phyloP scores from a whole-genome alignment of 1,284 basidiomycete genomes.

The Laetiporus sulphureus region DNA sequence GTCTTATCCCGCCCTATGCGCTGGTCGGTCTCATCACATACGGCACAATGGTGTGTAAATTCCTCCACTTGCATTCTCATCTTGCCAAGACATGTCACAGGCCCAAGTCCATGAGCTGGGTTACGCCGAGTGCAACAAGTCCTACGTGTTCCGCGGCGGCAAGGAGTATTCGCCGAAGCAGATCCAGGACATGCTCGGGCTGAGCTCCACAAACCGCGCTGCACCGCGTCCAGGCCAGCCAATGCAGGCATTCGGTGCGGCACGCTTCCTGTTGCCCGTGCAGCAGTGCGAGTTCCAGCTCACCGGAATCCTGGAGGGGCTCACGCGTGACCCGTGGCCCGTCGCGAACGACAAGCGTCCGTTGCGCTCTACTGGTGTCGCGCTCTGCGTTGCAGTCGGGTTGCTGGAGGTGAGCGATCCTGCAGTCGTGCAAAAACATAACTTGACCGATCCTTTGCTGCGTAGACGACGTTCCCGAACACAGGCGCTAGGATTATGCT shows the following conservation, averaged over 20 bases:
- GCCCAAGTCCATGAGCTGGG: constrained; percentile 98
- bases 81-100: constrained; percentile 32
- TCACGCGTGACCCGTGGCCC: constrained; percentile 95
- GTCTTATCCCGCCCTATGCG: constrained; percentile 88
- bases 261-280: constrained; percentile 91
- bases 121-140: constrained; percentile 94
- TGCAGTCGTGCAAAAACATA: too few species aligned
- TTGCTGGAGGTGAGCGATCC: constrained; percentile 69
- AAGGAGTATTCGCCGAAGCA: constrained; percentile 98
- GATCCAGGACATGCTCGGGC: constrained; percentile 97
- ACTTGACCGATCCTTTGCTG: constrained; percentile 26
- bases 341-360: constrained; percentile 94
- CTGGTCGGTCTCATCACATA: constrained; percentile 94
- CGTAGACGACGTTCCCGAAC: constrained; percentile 86
- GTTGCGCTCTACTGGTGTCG: constrained; percentile 94
- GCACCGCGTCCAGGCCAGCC: constrained; percentile 84
- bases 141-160: constrained; percentile 98
- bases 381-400: constrained; percentile 92
- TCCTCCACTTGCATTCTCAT: not conserved
- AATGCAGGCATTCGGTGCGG: constrained; percentile 79
- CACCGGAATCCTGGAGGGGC: constrained; percentile 87
- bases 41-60: constrained; percentile 82
- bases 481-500: constrained; percentile 96
- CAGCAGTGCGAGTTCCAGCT: constrained; percentile 96
- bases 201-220: constrained; percentile 71